Conservation (phyloP, 371 early-diverging fungal genomes). For the Syncephalastrum racemosum region DNA sequence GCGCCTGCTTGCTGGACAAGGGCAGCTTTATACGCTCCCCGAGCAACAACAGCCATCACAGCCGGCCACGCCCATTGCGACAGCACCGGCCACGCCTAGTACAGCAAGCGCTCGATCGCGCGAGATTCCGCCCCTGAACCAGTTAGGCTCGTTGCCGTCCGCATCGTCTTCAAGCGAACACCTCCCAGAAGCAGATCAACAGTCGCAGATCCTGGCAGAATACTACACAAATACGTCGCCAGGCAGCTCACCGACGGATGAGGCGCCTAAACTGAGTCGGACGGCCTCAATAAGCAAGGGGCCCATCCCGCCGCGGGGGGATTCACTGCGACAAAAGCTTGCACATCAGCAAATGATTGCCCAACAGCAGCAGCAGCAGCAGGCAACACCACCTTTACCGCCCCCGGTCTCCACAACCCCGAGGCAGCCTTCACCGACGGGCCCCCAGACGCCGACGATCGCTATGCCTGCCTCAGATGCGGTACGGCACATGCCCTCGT, state of each 20-base stretch:
- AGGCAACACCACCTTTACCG: constrained; percentile 9
- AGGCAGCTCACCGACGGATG: constrained; percentile 5
- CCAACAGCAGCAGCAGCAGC: constrained; percentile 3
- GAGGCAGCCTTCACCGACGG: constrained; percentile 7
- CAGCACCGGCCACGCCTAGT: neutral
- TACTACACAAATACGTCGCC: constrained; percentile 1
- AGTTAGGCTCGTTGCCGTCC: too few relatives aligned
- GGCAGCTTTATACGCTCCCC: neutral
- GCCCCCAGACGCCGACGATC: constrained; percentile 19
- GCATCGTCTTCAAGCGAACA: too few relatives aligned
- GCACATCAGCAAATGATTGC: constrained; percentile 28
- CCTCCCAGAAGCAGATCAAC: constrained; percentile 24
- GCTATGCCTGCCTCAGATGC: constrained; percentile 10
- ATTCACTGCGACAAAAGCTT: constrained; percentile 3
- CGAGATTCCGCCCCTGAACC: too few relatives aligned
- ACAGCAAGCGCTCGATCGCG: too few relatives aligned
- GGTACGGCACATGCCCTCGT: constrained; percentile 8
- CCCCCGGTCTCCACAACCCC: constrained; percentile 16
- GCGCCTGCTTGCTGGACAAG: too few relatives aligned
- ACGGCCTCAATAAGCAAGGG: constrained; percentile 3
- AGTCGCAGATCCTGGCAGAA: too few relatives aligned
- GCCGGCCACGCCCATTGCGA: neutral
- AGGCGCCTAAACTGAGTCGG: neutral
- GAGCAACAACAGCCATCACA: constrained; percentile 5
- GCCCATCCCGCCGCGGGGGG: constrained; percentile 3